Evolutionary conservation across 2,329 filamentous ascomycete species (phyloP), one percentile per base, ranked within the genome.

Genomic region (Venturia aucupariae): DNA sequence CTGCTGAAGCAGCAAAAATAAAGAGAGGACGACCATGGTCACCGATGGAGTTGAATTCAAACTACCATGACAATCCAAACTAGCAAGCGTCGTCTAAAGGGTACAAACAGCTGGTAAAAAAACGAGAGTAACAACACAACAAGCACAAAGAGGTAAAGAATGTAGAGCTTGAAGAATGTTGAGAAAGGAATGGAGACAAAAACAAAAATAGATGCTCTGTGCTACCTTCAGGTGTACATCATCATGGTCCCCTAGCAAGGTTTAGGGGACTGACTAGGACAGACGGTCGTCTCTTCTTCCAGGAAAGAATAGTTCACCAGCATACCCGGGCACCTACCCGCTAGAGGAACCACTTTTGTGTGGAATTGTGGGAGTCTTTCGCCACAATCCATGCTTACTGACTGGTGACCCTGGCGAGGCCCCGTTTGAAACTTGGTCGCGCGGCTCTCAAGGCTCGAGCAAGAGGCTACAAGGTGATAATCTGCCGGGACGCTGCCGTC

Each of bases 1-100:
- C 27, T 57, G 51, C 51, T 57, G 51, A n/a, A 57, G 51, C 27
- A 57, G 51, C 51, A 57, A 10, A 57, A 57, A 57, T 35, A 57
- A 32, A 22, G 27, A 57, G n/a, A 57, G 30, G 35, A 57, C 27
- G 51, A 57, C 27, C 51, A 57, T 57, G 27, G 51, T 35, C 51
- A 57, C 30, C 15, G 24, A 22, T 11, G 19, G 15, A 38, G 30
- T n/a, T 2, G 4, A n/a, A 19, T 51, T 57, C 51, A 57, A 57
- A 57, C 27, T 35, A 57, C 27, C 30, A 57, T 57, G 51, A 35
- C 51, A 57, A 35, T 51, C 22, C 13, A 35, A 27, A 35, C 30
- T 32, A 57, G 35, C 19, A 19, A 57, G 30, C 4, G 30, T 57
- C 27, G 30, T 27, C 11, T 8, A n/a, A 22, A 35, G 51, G 2